Percentiles rank a stretch among this genome's conserved stretches.
These are phyloP conservation scores for Yamadazyma triangularis DNA, from an alignment of 1,139 yeast species.

Conservation along the genomic window DNA sequence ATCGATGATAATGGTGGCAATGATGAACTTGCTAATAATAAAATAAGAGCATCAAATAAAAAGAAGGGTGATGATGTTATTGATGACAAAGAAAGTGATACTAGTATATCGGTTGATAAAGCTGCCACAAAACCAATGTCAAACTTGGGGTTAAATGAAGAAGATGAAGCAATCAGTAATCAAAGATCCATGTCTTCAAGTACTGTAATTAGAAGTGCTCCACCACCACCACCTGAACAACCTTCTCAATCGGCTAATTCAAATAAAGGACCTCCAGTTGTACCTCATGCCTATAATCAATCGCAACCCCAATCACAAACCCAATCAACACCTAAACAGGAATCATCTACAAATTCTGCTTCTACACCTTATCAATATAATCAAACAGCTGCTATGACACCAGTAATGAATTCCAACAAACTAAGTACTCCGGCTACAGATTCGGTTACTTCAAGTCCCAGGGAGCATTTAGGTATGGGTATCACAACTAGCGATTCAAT, in stretches of 20 bases:
- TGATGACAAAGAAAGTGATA: conserved; percentile 7
- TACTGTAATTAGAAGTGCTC: conserved; percentile 25
- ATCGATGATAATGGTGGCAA: conserved; percentile 23
- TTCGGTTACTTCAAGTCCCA: conserved; percentile 18
- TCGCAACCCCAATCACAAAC: conserved; percentile 6
- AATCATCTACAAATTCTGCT: conserved; percentile 9
- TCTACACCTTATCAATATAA: conserved; percentile 16
- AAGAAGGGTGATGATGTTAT: neutral
- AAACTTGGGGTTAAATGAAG: conserved; percentile 1
- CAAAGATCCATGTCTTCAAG: conserved; percentile 14
- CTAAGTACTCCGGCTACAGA: conserved; percentile 11
- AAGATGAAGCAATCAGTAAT: conserved; percentile 1
- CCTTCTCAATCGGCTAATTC: conserved; percentile 12
- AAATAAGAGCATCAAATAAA: neutral
- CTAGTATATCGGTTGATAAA: conserved; percentile 7
- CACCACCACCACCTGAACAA: conserved; percentile 12
- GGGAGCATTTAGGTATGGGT: conserved; percentile 26
- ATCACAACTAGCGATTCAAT: conserved; percentile 10
- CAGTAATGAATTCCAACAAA: conserved; percentile 20
- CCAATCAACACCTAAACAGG: conserved; percentile 9
- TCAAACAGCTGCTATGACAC: conserved; percentile 35
- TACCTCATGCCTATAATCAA: neutral
- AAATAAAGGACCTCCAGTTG: conserved; percentile 3
- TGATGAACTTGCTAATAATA: conserved; percentile 5
- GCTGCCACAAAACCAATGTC: conserved; percentile 1